Evolutionary conservation across 805 yeast species (phyloP).

Genomic region (Wickerhamomyces hampshirensis): DNA sequence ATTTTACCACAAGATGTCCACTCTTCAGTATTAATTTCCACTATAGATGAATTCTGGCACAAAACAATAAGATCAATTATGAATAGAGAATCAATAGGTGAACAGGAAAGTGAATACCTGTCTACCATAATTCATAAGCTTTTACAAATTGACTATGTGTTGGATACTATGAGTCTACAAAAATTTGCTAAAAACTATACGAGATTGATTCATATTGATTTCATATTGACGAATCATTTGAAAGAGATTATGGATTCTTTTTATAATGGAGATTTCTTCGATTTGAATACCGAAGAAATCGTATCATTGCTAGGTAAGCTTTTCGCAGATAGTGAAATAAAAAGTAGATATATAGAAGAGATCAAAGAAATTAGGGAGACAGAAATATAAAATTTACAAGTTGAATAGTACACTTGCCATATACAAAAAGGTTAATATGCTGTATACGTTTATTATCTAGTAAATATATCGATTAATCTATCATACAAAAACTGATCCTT

Average conservation of each 20-base stretch:
- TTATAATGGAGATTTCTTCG: slow-evolving; percentile 35
- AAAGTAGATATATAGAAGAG: slow-evolving; percentile 31
- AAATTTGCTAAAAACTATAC: slow-evolving; percentile 15
- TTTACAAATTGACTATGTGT: slow-evolving; percentile 11
- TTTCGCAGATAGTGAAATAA: slow-evolving; percentile 36
- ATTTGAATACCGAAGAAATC: slow-evolving; percentile 32
- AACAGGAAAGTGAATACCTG: slow-evolving; percentile 21
- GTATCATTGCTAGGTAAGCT: slow-evolving; percentile 31
- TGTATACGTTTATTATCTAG: background rate
- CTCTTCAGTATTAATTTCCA: slow-evolving; percentile 9
- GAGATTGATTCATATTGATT: slow-evolving; percentile 19
- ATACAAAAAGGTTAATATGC: background rate
- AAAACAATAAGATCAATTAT: slow-evolving; percentile 14
- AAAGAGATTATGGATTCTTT: slow-evolving; percentile 36
- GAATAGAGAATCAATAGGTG: slow-evolving; percentile 18
- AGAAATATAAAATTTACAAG: background rate
- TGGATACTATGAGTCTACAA: slow-evolving; percentile 3
- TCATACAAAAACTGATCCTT: background rate
- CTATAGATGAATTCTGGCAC: slow-evolving; percentile 18
- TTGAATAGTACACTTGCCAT: background rate
- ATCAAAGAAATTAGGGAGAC: slow-evolving; percentile 40
- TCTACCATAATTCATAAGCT: slow-evolving; percentile 15
- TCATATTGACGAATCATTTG: slow-evolving; percentile 30
- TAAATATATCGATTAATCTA: background rate
- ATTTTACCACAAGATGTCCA: slow-evolving; percentile 5